Evolutionary conservation across 2,329 filamentous ascomycete genomes (phyloP).

Genomic region (Apiospora saccharicola): DNA sequence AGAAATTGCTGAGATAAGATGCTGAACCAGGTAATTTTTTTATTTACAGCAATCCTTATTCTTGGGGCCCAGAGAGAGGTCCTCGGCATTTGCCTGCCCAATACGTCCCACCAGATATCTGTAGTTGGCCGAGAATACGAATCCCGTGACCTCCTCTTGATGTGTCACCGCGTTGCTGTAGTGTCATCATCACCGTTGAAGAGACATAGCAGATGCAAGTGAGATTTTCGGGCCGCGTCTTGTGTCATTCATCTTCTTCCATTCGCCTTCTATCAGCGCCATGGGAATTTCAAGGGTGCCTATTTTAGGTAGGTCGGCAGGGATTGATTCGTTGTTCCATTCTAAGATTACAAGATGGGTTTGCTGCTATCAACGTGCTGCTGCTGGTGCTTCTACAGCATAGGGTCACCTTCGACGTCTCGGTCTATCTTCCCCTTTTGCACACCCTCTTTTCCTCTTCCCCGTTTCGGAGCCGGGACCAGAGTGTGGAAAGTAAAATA

Average conservation of each 20-base stretch:
- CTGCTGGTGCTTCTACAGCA: neutral
- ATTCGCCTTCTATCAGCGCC: neutral
- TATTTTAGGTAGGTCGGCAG: neutral
- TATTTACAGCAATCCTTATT: neutral
- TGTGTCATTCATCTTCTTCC: neutral
- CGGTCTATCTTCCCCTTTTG: neutral
- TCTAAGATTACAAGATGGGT: constrained; percentile 11
- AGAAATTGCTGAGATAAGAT: neutral
- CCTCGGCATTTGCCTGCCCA: neutral
- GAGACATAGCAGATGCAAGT: neutral
- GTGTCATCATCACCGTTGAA: constrained; percentile 1
- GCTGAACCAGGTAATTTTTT: neutral
- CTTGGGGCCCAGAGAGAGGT: neutral
- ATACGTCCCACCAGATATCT: neutral
- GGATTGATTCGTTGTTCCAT: neutral
- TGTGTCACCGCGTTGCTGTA: neutral
- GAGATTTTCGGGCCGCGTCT: neutral
- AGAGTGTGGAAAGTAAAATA: neutral
- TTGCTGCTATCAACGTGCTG: neutral
- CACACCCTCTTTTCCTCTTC: neutral
- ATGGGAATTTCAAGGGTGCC: neutral
- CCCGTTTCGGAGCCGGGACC: constrained; percentile 9
- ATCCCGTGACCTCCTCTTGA: neutral
- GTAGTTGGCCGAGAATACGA: neutral
- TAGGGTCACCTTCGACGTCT: neutral